Evolutionary conservation across 129 eudicot species (phyloP), one percentile per base, ranked within the genome.

Genomic region (Artemisia argyi): DNA sequence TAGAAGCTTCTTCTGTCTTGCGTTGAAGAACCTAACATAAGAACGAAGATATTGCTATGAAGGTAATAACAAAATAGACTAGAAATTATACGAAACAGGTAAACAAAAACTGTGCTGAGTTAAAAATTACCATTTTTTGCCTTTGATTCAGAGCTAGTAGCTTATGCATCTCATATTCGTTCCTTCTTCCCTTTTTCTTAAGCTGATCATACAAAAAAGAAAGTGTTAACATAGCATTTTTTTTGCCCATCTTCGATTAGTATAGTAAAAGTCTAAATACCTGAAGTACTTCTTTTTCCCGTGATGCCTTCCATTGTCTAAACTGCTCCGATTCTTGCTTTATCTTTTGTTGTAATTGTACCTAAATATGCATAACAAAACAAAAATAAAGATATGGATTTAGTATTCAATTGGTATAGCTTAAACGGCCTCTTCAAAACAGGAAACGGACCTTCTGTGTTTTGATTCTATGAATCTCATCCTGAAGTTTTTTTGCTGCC

Each of bases 281-380:
- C 99, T 95, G 97, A 72, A 95, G 97, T 62, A 95, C 97, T 86
- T 90, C 97, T 86, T 90, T 94, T 74, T 95, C 99, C 12, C 99
- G 79, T 49, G 89, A 82, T 24, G 90, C 96, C 82, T 95, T 95
- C 99, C 97, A 90, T 64, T 57, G 60, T 76, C 97, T 88, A 65
- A 95, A 95, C 69, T 95, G 96, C 80, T 90, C 99, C 19, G 99
- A 95, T 73, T 95, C 96, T 81, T 86, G 97, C 81, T 95, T 90
- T 12, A 95, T 95, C 79, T 95, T 95, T 82, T 95, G 95, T 81
- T 95, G 97, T 66, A 95, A 70, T 86, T 90, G 93, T 78, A 95
- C 99, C 98, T 93, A 72, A 52, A 77, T 65, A 61, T 53, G 63
- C 56, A 62, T 19, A 74, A 28, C 30, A 28, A 39, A 59, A 39